A percentile compares a stretch with the other conserved stretches of the same genome.
phyloP scores from a whole-genome alignment of 2,329 filamentous ascomycete genomes.

The Sarocladium brachiariae region DNA sequence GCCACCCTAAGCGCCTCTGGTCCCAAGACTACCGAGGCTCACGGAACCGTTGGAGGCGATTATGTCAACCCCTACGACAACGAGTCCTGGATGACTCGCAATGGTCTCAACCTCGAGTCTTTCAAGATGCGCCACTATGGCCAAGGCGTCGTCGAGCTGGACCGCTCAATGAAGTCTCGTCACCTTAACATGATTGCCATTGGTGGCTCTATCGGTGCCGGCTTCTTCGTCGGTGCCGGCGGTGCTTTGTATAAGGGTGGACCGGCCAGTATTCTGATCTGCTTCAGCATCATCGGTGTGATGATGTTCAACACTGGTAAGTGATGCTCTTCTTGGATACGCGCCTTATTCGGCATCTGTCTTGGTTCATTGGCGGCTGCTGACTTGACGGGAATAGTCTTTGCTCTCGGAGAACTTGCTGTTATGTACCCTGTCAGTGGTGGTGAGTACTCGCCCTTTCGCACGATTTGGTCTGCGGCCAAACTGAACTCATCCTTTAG shows the following conservation, averaged over 20 bases:
- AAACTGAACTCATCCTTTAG: no score
- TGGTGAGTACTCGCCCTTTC: slow-evolving; percentile 21
- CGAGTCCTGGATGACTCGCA: slow-evolving; percentile 28
- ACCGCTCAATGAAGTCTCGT: slow-evolving; percentile 42
- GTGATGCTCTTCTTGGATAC: slow-evolving; percentile 4
- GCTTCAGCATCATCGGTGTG: slow-evolving; percentile 42
- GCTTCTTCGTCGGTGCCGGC: slow-evolving; percentile 51
- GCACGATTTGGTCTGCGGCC: background rate
- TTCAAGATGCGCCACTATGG: slow-evolving; percentile 31
- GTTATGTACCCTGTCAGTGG: slow-evolving; percentile 53
- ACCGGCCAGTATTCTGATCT: slow-evolving; percentile 28
- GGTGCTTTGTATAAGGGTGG: slow-evolving; percentile 39
- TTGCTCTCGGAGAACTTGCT: slow-evolving; percentile 51
- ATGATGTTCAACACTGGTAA: slow-evolving; percentile 45
- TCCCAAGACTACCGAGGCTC: slow-evolving; percentile 5
- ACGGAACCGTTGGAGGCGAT: background rate
- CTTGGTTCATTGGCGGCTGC: background rate
- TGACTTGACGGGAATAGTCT: slow-evolving; percentile 26
- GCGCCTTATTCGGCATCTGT: background rate
- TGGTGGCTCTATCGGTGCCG: slow-evolving; percentile 44
- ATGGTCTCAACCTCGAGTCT: slow-evolving; percentile 30
- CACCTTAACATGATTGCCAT: slow-evolving; percentile 56
- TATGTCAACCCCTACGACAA: slow-evolving; percentile 17
- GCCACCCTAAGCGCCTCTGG: background rate
- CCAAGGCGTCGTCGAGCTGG: slow-evolving; percentile 27